Evolutionary conservation across 2,329 filamentous ascomycete species (phyloP).

Genomic region (Epichloe sylvatica): DNA sequence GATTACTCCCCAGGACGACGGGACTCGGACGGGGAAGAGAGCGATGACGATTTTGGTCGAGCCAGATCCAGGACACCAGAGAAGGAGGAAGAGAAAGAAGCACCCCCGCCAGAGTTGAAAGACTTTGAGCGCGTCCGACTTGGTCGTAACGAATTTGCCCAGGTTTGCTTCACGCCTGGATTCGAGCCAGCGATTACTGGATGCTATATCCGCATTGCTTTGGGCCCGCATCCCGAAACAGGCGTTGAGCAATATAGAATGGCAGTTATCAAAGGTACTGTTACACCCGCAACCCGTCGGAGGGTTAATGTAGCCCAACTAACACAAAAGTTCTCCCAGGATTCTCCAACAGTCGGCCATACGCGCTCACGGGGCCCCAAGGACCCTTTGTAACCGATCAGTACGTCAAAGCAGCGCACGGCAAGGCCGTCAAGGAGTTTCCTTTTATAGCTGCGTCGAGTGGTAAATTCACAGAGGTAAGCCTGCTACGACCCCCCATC

Average conservation of each 20-base stretch:
- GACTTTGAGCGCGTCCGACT: slow-evolving; percentile 77
- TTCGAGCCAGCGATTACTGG: slow-evolving; percentile 72
- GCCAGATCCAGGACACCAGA: slow-evolving; percentile 39
- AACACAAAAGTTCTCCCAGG: slow-evolving; percentile 29
- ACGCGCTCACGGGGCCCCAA: slow-evolving; percentile 67
- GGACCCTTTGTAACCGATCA: slow-evolving; percentile 72
- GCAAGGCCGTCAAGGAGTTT: slow-evolving; percentile 70
- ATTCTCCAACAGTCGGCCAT: slow-evolving; percentile 66
- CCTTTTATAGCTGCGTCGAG: slow-evolving; percentile 88
- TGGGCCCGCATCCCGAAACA: slow-evolving; percentile 62
- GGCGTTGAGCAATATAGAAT: slow-evolving; percentile 74
- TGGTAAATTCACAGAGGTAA: slow-evolving; percentile 65
- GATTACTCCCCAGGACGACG: slow-evolving; percentile 30
- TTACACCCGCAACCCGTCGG: background rate
- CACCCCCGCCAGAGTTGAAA: slow-evolving; percentile 58
- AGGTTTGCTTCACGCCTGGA: slow-evolving; percentile 84
- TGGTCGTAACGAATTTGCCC: slow-evolving; percentile 71
- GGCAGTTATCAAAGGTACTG: slow-evolving; percentile 67
- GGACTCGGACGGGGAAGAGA: slow-evolving; percentile 44
- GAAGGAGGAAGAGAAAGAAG: slow-evolving; percentile 53
- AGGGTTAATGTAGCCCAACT: background rate
- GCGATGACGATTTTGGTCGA: slow-evolving; percentile 65
- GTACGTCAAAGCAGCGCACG: slow-evolving; percentile 70
- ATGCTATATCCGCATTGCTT: slow-evolving; percentile 72
- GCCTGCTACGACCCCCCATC: slow-evolving; percentile 7